A percentile compares a stretch with the other conserved stretches of the same genome.
phyloP scores from a whole-genome alignment of 192 early-diverging fungal genomes.

The Backusella circina region DNA sequence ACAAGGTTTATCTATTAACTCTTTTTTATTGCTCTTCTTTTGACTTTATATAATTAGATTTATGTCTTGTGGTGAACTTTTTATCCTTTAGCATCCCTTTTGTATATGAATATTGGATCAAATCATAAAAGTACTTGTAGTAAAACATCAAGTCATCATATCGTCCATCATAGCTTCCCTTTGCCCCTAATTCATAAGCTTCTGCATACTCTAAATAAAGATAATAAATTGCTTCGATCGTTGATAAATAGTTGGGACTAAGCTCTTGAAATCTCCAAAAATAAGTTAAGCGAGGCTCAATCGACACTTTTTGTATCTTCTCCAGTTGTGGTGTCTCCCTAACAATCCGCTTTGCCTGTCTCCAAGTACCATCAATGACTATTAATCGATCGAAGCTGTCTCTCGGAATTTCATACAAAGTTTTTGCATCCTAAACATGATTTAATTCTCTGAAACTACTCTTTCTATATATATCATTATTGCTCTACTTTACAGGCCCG shows the following conservation, averaged over 20 bases:
- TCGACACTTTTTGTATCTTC: slow-evolving; percentile 56
- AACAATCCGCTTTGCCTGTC: slow-evolving; percentile 69
- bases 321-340: slow-evolving; percentile 43
- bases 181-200: slow-evolving; percentile 36
- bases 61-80: not conserved
- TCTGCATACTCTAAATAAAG: slow-evolving; percentile 79
- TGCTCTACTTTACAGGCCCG: slow-evolving; percentile 55
- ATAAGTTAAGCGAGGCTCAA: slow-evolving; percentile 69
- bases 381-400: slow-evolving; percentile 68
- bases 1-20: not conserved
- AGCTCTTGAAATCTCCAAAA: slow-evolving; percentile 92
- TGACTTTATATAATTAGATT: slow-evolving; percentile 46
- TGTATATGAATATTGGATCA: slow-evolving; percentile 80
- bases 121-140: slow-evolving; percentile 85
- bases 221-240: slow-evolving; percentile 96
- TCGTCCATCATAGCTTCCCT: slow-evolving; percentile 59
- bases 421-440: slow-evolving; percentile 55
- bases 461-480: not conserved
- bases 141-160: slow-evolving; percentile 91
- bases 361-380: slow-evolving; percentile 97
- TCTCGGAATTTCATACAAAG: slow-evolving; percentile 63
- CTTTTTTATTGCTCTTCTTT: not conserved
- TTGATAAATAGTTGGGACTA: slow-evolving; percentile 74
- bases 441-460: not conserved
- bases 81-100: slow-evolving; percentile 17